These are phyloP conservation scores for Rhexocercosporidium sp. DNA, from an alignment of 2,329 filamentous ascomycete species.

Conservation along the genomic window DNA sequence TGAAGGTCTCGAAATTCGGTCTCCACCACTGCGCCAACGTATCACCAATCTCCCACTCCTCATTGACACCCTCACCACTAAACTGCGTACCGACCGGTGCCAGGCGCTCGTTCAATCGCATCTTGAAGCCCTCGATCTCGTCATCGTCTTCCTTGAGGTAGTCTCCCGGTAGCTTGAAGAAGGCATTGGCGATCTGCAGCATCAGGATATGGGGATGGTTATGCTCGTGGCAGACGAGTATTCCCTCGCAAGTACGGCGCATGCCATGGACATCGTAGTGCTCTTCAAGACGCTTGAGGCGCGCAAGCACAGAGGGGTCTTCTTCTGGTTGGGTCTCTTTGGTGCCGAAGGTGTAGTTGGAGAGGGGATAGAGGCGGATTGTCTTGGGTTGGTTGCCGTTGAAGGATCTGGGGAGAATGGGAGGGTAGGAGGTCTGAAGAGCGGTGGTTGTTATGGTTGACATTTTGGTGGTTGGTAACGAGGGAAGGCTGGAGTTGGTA, in stretches of 20 bases:
- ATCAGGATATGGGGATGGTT: slow-evolving; percentile 99
- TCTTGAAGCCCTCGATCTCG: slow-evolving; percentile 94
- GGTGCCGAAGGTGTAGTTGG: slow-evolving; percentile 98
- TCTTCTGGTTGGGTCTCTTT: slow-evolving; percentile 99
- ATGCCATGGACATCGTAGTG: slow-evolving; percentile 93
- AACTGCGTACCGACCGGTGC: slow-evolving; percentile 87
- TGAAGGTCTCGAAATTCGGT: slow-evolving; percentile 99
- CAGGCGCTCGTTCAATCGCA: slow-evolving; percentile 87
- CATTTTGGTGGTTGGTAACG: slow-evolving; percentile 56
- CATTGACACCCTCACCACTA: slow-evolving; percentile 83
- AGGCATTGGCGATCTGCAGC: slow-evolving; percentile 98
- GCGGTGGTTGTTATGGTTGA: slow-evolving; percentile 80
- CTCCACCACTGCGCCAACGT: slow-evolving; percentile 98
- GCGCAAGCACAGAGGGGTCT: slow-evolving; percentile 91
- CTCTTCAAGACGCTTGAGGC: slow-evolving; percentile 92
- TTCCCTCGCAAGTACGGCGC: slow-evolving; percentile 95
- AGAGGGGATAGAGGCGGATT: slow-evolving; percentile 90
- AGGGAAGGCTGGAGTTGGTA: background rate
- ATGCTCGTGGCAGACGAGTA: slow-evolving; percentile 97
- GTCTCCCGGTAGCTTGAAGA: slow-evolving; percentile 98
- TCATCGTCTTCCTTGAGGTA: slow-evolving; percentile 90
- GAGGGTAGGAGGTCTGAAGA: slow-evolving; percentile 78
- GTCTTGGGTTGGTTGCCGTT: slow-evolving; percentile 87
- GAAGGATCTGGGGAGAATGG: slow-evolving; percentile 81
- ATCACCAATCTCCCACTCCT: slow-evolving; percentile 94